phyloP scores from a whole-genome alignment of 1,139 yeast genomes.

The Zygosaccharomyces pseudobailii region DNA sequence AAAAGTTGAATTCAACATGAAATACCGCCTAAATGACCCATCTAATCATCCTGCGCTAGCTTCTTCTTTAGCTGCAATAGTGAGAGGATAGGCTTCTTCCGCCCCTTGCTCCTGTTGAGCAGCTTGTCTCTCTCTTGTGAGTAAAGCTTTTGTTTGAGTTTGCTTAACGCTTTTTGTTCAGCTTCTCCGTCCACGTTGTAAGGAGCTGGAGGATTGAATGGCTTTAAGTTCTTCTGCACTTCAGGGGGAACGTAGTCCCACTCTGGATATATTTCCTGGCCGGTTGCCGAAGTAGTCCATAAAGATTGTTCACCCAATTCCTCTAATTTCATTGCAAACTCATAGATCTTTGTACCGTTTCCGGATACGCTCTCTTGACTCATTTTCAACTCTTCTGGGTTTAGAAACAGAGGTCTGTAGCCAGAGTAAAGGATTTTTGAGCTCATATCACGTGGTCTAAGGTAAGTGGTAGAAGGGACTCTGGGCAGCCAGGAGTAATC shows the following conservation, averaged over 20 bases:
- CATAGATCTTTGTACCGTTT: constrained; percentile 22
- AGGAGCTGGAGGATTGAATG: constrained; percentile 19
- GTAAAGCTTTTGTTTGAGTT: constrained; percentile 13
- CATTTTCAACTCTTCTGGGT: constrained; percentile 11
- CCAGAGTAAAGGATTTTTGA: constrained; percentile 29
- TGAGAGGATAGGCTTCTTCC: constrained; percentile 16
- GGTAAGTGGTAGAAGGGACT: constrained; percentile 26
- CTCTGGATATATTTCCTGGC: constrained; percentile 30
- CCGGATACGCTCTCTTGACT: constrained; percentile 3
- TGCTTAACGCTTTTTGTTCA: constrained; percentile 10
- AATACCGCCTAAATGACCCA: neutral
- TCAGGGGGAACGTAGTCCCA: constrained; percentile 35
- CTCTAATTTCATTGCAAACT: constrained; percentile 31
- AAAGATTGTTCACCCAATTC: constrained; percentile 26
- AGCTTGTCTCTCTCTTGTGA: constrained; percentile 17
- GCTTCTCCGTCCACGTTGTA: constrained; percentile 2
- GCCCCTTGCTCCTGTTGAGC: constrained; percentile 18
- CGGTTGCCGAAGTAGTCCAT: constrained; percentile 32
- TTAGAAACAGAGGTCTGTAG: constrained; percentile 30
- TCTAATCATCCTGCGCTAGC: constrained; percentile 7
- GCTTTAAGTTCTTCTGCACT: constrained; percentile 24
- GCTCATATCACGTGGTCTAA: constrained; percentile 23
- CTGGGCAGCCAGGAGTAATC: constrained; percentile 30
- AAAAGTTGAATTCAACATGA: neutral
- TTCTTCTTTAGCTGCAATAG: constrained; percentile 18